A percentile compares a stretch with the other conserved stretches of the same genome.
These are phyloP conservation scores for Drechslerella stenobrocha DNA, from an alignment of 2,329 filamentous ascomycete genomes.

Conservation along the genomic window DNA sequence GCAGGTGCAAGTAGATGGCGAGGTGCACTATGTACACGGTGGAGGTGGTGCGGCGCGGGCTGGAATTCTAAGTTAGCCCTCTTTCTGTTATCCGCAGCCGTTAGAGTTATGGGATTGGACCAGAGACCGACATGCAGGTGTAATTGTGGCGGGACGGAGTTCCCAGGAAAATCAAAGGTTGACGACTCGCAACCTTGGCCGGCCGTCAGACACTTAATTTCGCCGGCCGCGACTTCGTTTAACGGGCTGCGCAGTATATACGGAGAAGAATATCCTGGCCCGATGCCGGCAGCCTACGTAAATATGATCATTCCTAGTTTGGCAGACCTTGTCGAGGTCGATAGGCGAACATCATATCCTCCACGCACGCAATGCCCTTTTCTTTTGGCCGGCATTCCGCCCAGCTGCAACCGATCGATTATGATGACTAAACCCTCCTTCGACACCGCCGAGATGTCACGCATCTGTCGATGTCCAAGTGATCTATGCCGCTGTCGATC, in stretches of 20 bases:
- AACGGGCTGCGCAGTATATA: background rate
- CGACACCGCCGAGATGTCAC: background rate
- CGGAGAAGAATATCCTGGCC: background rate
- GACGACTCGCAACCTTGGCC: constrained; percentile 41
- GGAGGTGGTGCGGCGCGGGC: constrained; percentile 3
- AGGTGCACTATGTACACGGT: too few relatives aligned
- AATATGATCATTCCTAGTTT: constrained; percentile 5
- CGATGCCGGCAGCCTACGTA: background rate
- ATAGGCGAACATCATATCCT: background rate
- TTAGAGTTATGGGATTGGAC: constrained; percentile 34
- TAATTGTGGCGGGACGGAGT: constrained; percentile 49
- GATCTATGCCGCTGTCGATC: constrained; percentile 22
- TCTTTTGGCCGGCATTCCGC: background rate
- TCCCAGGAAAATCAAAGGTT: constrained; percentile 45
- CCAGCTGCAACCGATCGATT: background rate
- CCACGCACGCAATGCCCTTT: background rate
- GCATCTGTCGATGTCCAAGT: constrained; percentile 20
- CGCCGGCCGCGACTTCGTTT: background rate
- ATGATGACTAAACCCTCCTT: background rate
- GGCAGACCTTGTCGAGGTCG: background rate
- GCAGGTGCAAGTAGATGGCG: background rate
- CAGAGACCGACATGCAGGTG: constrained; percentile 46
- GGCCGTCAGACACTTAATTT: constrained; percentile 1
- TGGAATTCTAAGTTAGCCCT: constrained; percentile 4
- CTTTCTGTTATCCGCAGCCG: constrained; percentile 42